A percentile compares a stretch with the other conserved stretches of the same genome.
Evolutionary conservation across 2,329 filamentous ascomycete genomes (phyloP).

Genomic region (Nigrograna mackinnonii): DNA sequence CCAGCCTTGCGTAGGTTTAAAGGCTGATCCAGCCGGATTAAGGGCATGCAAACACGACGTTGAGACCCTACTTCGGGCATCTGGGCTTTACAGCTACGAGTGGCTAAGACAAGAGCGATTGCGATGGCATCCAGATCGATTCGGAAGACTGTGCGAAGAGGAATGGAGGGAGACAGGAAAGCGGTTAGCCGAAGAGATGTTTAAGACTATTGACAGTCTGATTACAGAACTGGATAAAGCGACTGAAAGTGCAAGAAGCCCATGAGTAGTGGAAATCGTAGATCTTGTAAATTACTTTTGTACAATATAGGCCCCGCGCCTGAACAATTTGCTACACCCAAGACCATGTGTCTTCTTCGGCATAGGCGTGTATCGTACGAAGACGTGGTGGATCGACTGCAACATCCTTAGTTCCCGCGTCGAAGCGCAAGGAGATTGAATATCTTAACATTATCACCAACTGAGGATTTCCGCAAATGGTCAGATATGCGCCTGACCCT

Average conservation of each 20-base stretch:
- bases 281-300: too few species aligned
- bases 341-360: too few species aligned
- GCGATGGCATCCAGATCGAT: conserved; percentile 41
- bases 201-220: conserved; percentile 35
- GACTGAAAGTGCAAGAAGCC: not conserved
- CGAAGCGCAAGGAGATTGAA: too few species aligned
- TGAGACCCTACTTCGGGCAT: conserved; percentile 30
- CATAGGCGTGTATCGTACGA: too few species aligned
- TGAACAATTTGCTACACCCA: too few species aligned
- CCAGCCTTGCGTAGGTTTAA: conserved; percentile 23
- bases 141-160: conserved; percentile 36
- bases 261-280: too few species aligned
- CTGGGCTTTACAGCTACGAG: conserved; percentile 37
- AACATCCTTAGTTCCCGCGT: too few species aligned
- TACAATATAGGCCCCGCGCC: too few species aligned
- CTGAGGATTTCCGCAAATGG: too few species aligned
- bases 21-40: conserved; percentile 24
- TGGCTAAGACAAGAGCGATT: conserved; percentile 39
- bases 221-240: conserved; percentile 23
- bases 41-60: conserved; percentile 40
- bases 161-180: conserved; percentile 32
- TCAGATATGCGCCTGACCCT: too few species aligned
- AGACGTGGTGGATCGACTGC: too few species aligned
- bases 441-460: too few species aligned
- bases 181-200: conserved; percentile 40